Base-by-base conservation (phyloP, 305 asterid species). In the Plantago rigida region DNA sequence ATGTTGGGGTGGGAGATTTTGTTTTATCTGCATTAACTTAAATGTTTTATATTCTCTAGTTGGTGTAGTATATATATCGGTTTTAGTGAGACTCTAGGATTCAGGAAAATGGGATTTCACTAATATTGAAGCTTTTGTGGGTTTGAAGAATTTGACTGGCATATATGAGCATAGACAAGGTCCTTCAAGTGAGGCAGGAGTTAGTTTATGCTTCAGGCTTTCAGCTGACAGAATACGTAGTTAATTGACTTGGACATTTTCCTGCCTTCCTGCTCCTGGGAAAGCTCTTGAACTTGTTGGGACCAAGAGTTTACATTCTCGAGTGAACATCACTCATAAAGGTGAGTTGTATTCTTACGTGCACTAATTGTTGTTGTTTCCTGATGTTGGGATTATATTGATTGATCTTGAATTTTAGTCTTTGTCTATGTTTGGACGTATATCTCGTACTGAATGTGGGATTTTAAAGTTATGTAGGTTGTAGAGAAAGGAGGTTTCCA, bases 161-260 rank as follows among this genome's bases (percentile, higher is more conserved):
- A 81, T 36, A 36, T 64, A 83, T 85, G 90, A 82, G 79, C 73
- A 67, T 71, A 52, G 47, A 65, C 51, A 73, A 73, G 29, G 59
- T 34, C 68, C 70, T 63, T 57, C 59, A 63, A 60, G 67, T 60
- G 69, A 67, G 80, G 75, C 75, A 68, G 63, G 78, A 69, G 13
- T 50, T 74, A 41, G 67, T 56, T 59, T 75, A 62, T 24, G 13
- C 60, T 70, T 64, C 75, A 31, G 59, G 73, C 22, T 74, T 75
- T 68, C 26, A 26, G 60, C n/a, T 62, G 60, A 68, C 73, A 53
- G 68, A 70, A 62, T 14, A 60, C 69, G 61, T 61, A 47, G 15
- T 66, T 68, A 59, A 50, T 67, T 68, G 42, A 46, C 75, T 63
- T 67, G 77, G 72, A 63, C 69, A 19, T 57, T 64, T 55, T 70